These are phyloP conservation scores for Xylariaceae sp. DNA, from an alignment of 2,329 filamentous ascomycete genomes.

Conservation along the genomic window DNA sequence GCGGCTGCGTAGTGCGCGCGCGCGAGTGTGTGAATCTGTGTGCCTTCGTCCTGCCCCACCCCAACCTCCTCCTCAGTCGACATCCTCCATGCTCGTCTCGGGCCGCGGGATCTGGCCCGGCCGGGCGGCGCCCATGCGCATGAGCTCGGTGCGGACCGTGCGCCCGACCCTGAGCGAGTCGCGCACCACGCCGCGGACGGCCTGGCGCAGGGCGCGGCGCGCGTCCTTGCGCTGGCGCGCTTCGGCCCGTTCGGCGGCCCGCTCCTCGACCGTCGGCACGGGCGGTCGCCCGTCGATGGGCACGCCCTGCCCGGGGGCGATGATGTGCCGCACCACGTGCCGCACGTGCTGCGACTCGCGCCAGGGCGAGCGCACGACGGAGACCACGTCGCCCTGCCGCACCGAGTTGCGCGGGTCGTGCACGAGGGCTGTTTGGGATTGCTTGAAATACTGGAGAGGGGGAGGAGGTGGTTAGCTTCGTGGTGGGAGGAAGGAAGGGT, in stretches of 20 bases:
- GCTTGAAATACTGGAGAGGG: slow-evolving; percentile 53
- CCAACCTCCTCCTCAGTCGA: slow-evolving; percentile 1
- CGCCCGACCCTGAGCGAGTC: background rate
- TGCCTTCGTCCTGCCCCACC: slow-evolving; percentile 1
- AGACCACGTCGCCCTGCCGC: slow-evolving; percentile 66
- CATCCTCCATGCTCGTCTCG: slow-evolving; percentile 2
- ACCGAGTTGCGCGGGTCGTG: slow-evolving; percentile 72
- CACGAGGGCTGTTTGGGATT: slow-evolving; percentile 59
- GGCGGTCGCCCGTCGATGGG: slow-evolving; percentile 57
- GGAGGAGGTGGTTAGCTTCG: slow-evolving; percentile 1
- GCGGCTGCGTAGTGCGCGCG: too few species aligned
- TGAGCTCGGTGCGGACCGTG: slow-evolving; percentile 1
- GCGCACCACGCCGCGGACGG: background rate
- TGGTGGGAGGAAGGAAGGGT: background rate
- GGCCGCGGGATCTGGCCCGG: background rate
- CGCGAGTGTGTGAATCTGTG: too few species aligned
- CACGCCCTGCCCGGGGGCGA: slow-evolving; percentile 59
- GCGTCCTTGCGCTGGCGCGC: slow-evolving; percentile 14
- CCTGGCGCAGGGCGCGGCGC: slow-evolving; percentile 7
- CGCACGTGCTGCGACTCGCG: slow-evolving; percentile 59
- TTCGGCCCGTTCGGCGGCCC: slow-evolving; percentile 41
- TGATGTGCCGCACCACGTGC: slow-evolving; percentile 67
- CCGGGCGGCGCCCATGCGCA: background rate
- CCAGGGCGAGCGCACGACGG: slow-evolving; percentile 60
- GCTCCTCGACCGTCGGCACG: slow-evolving; percentile 58